Percentiles rank a stretch among this genome's conserved stretches.
phyloP scores from a whole-genome alignment of 169 alveolate species.

The Cyclospora cayetanensis region DNA sequence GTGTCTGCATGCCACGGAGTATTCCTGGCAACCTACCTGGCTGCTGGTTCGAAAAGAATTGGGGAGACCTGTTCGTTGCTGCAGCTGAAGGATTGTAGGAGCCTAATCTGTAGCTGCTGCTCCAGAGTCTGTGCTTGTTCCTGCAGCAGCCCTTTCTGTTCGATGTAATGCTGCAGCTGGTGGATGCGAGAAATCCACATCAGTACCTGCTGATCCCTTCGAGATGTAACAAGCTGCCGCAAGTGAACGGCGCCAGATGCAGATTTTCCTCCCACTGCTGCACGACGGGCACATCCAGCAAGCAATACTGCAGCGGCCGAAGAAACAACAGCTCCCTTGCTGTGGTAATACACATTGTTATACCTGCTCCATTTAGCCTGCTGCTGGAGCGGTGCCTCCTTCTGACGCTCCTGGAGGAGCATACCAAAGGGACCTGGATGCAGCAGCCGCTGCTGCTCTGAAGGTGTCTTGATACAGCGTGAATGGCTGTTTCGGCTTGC shows the following conservation, averaged over 20 bases:
- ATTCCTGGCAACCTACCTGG: no score
- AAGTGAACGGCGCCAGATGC: not conserved
- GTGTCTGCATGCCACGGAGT: no score
- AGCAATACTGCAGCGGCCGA: not conserved
- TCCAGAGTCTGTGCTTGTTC: not conserved
- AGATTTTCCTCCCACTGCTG: not conserved
- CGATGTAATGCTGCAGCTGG: not conserved
- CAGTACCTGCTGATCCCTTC: not conserved
- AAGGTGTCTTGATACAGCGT: not conserved
- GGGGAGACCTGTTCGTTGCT: not conserved
- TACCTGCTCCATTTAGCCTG: not conserved
- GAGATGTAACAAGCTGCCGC: not conserved
- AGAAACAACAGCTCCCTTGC: not conserved
- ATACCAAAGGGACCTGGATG: not conserved
- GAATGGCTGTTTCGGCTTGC: not conserved
- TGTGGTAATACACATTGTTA: not conserved
- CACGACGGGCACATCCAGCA: not conserved
- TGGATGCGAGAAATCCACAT: not conserved
- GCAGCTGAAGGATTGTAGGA: not conserved
- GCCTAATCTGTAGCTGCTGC: not conserved
- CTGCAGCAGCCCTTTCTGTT: not conserved
- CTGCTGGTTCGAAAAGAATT: not conserved
- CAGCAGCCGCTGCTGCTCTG: not conserved
- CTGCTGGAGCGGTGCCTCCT: not conserved
- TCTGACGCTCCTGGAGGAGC: not conserved